These are phyloP conservation scores for sunflower (Helianthus annuus) DNA, from an alignment of 129 eudicot species.

Conservation along the genomic window HanXRQr2.0-SUNRISE NC_035444.2:5519889-5520388, in stretches of 20 bases:
- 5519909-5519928: constrained; percentile 77
- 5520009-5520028: background rate
- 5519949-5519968: constrained; percentile 34
- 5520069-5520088: constrained; percentile 39
- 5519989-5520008: constrained; percentile 61
- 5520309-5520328: background rate
- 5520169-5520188: constrained; percentile 57
- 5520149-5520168: constrained; percentile 55
- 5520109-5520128: constrained; percentile 53
- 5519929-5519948: constrained; percentile 10
- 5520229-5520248: background rate
- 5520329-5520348: constrained; percentile 20
- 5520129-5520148: constrained; percentile 53
- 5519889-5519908: constrained; percentile 97
- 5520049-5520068: background rate
- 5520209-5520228: background rate
- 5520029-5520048: background rate
- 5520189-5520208: constrained; percentile 47
- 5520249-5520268: background rate
- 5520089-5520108: constrained; percentile 52
- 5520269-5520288: constrained; percentile 5
- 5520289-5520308: constrained; percentile 54
- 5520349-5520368: constrained; percentile 8
- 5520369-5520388: constrained; percentile 23
- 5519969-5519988: constrained; percentile 41